Base-by-base conservation (phyloP, 257 asterid genomes). In the Nicotiana sylvestris region DNA sequence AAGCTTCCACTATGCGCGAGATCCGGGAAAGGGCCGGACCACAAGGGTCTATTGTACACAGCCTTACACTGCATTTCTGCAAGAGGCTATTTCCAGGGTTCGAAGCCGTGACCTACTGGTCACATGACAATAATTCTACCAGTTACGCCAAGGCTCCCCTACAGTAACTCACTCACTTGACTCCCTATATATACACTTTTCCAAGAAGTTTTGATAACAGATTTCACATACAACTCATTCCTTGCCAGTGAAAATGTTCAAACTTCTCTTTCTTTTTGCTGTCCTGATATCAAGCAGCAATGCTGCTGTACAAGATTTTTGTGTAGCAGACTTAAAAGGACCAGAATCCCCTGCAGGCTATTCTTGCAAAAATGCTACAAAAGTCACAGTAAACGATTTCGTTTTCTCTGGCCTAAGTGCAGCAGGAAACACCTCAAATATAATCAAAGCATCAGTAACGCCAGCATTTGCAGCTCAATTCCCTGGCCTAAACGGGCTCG, bases 391-490 rank as follows among this genome's bases (percentile, higher is more conserved):
- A n/a, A 81, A 82, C 2, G 97, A 92, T 76, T 93, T 92, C 83
- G 90, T 83, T 35, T 95, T 11, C 90, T 85, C 82, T 49, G 90
- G 93, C 68, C 89, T 88, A 0, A 92, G 84, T 10, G 29, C 66
- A 49, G 13, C 92, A 15, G 98, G 98, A 1, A 90, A 92, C 92
- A 95, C 98, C 57, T 9, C 90, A 79, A 95, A 95, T 88, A 87
- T 92, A 86, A 93, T 95, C 68, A 77, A n/a, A 2, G 98, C 97
- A 0, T 89, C 92, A 11, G 95, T 92, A 1, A 88, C 93, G 0
- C 97, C 97, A 0, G 97, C 92, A 0, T 88, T 92, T 29, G 88
- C 86, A 51, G 89, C 89, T 13, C 91, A 87, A 56, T 95, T 89
- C 81, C 88, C 97, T 0, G 97, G 90, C 18, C 85, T 92, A 5